phyloP scores from a whole-genome alignment of 805 yeast species.

The Scheffersomyces coipomensis region DNA sequence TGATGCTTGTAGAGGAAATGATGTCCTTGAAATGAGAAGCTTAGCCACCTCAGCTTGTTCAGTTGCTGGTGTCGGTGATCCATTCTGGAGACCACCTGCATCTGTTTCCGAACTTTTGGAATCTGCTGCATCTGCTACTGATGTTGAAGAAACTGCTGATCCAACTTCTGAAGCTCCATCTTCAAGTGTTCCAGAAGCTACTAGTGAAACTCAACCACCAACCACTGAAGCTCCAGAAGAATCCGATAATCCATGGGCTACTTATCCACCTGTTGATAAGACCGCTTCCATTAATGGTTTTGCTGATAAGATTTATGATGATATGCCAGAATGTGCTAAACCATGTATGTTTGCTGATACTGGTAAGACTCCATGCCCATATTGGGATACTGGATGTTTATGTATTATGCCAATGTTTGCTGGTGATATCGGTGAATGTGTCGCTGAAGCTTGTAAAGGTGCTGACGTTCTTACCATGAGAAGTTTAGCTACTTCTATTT shows the following conservation, averaged over 20 bases:
- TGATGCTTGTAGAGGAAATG: conserved; percentile 35
- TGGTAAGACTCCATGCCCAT: conserved; percentile 40
- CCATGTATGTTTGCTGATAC: conserved; percentile 30
- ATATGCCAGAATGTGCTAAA: conserved; percentile 37
- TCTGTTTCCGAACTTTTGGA: conserved; percentile 14
- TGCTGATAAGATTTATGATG: conserved; percentile 34
- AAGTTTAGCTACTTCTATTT: conserved; percentile 28
- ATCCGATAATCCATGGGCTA: conserved; percentile 20
- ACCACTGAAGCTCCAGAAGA: neutral
- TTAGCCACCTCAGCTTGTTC: conserved; percentile 25
- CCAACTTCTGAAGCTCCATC: conserved; percentile 6
- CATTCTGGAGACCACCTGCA: conserved; percentile 27
- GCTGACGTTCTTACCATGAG: conserved; percentile 26
- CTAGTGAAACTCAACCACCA: conserved; percentile 3
- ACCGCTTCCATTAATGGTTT: conserved; percentile 44
- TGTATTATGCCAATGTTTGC: conserved; percentile 40
- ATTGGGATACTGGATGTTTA: conserved; percentile 47
- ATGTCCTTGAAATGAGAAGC: too few relatives aligned
- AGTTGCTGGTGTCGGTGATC: conserved; percentile 22
- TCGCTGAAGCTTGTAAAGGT: conserved; percentile 36
- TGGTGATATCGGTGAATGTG: conserved; percentile 35
- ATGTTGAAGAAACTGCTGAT: conserved; percentile 11
- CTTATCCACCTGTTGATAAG: conserved; percentile 33
- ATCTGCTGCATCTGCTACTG: conserved; percentile 19
- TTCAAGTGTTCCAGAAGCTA: conserved; percentile 1